Conservation (phyloP, 306 rosid genomes). For the Gastrolobium bilobum region DNA sequence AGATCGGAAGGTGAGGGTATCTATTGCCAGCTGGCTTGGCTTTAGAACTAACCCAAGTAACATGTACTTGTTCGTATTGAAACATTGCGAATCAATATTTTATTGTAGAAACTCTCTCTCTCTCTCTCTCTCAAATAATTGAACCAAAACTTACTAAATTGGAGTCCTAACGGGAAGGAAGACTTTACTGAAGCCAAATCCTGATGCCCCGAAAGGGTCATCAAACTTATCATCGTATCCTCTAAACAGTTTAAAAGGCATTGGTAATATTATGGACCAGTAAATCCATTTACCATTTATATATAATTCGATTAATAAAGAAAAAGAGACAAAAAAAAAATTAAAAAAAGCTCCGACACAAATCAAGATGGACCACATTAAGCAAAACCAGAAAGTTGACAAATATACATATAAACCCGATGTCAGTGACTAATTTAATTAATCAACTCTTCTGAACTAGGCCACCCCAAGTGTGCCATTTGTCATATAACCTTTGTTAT, state of each 20-base stretch:
- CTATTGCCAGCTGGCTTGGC: conserved; percentile 39
- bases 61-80: conserved; percentile 23
- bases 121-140: conserved; percentile 11
- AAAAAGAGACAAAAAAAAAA: background rate
- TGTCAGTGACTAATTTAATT: background rate
- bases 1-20: conserved; percentile 18
- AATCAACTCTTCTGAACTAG: background rate
- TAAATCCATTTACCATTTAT: background rate
- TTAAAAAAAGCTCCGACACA: background rate
- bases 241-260: background rate
- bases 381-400: conserved; percentile 1
- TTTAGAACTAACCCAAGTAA: conserved; percentile 31
- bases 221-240: conserved; percentile 11
- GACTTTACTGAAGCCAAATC: background rate
- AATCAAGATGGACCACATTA: background rate
- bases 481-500: background rate
- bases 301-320: background rate
- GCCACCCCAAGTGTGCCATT: background rate
- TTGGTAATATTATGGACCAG: background rate
- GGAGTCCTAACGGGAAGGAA: background rate
- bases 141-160: conserved; percentile 31
- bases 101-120: background rate
- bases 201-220: conserved; percentile 9
- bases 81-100: background rate
- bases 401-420: background rate